These are phyloP conservation scores for Cladosporium halotolerans DNA, from an alignment of 2,329 filamentous ascomycete species.

Conservation along the genomic window DNA sequence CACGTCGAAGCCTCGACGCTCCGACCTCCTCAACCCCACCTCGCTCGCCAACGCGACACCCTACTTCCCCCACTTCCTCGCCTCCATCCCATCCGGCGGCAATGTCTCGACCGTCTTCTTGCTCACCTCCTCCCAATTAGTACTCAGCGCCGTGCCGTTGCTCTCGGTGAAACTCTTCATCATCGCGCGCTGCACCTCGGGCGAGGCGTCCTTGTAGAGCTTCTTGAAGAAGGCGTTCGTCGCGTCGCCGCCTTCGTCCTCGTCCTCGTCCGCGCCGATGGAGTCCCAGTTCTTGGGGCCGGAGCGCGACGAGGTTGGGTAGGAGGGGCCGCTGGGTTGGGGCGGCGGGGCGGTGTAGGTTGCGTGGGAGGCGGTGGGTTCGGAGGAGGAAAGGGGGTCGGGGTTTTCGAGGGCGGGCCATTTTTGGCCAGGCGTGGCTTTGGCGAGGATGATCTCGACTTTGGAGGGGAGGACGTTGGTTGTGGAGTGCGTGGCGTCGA, in stretches of 20 bases:
- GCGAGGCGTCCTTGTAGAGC: conserved; percentile 68
- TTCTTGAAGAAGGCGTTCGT: conserved; percentile 85
- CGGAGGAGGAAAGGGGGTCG: conserved; percentile 19
- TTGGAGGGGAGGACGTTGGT: conserved; percentile 68
- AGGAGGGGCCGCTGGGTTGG: conserved; percentile 47
- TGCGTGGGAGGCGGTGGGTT: conserved; percentile 15
- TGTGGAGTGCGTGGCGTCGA: conserved; percentile 57
- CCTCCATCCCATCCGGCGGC: conserved; percentile 71
- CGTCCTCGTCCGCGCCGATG: conserved; percentile 51
- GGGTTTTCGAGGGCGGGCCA: conserved; percentile 57
- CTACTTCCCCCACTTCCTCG: conserved; percentile 58
- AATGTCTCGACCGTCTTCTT: conserved; percentile 63
- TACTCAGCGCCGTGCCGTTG: conserved; percentile 86
- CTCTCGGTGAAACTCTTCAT: conserved; percentile 96
- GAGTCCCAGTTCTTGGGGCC: conserved; percentile 93
- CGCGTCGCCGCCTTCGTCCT: conserved; percentile 52
- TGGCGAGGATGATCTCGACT: conserved; percentile 68
- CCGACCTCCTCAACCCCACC: no score
- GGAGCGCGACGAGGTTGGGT: conserved; percentile 78
- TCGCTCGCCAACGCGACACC: not conserved
- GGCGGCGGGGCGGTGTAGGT: conserved; percentile 13
- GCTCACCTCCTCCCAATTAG: conserved; percentile 80
- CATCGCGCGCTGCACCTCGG: conserved; percentile 86
- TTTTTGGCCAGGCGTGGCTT: conserved; percentile 58
- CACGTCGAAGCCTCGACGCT: not conserved